A percentile compares a stretch with the other conserved stretches of the same genome.
Conservation (phyloP, 2,329 filamentous ascomycete species). For the Sporothrix curviconia region DNA sequence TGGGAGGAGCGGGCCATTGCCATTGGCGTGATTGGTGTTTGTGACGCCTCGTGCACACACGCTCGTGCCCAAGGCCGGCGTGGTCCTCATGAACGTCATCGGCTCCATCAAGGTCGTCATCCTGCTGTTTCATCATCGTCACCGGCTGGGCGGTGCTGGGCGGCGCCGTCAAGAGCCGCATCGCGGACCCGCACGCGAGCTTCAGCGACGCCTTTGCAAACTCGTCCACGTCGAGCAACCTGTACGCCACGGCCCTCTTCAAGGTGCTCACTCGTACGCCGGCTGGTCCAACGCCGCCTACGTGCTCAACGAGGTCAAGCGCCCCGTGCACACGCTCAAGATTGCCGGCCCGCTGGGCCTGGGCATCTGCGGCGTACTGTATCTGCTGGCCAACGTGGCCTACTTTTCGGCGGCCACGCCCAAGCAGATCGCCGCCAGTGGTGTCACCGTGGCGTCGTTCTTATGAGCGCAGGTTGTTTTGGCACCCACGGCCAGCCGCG, state of each 20-base stretch:
- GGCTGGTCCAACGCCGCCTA: slow-evolving; percentile 64
- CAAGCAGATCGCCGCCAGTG: slow-evolving; percentile 48
- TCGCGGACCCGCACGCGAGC: slow-evolving; percentile 46
- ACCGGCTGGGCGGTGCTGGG: slow-evolving; percentile 52
- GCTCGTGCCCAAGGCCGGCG: slow-evolving; percentile 49
- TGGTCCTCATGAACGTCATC: slow-evolving; percentile 52
- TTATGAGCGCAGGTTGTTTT: slow-evolving; percentile 60
- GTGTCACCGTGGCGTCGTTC: slow-evolving; percentile 53
- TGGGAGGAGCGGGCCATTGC: slow-evolving; percentile 54
- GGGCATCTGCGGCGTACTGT: slow-evolving; percentile 52
- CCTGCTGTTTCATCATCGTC: slow-evolving; percentile 54
- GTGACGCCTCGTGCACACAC: slow-evolving; percentile 47
- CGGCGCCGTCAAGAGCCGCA: slow-evolving; percentile 38
- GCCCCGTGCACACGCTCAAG: slow-evolving; percentile 58
- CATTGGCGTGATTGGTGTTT: slow-evolving; percentile 48
- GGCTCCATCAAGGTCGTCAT: slow-evolving; percentile 56
- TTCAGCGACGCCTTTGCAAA: slow-evolving; percentile 50
- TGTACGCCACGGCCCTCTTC: slow-evolving; percentile 51
- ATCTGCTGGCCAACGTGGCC: slow-evolving; percentile 58
- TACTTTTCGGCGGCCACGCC: slow-evolving; percentile 60
- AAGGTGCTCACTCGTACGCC: slow-evolving; percentile 51
- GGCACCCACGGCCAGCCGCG: slow-evolving; percentile 50
- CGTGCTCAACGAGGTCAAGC: slow-evolving; percentile 57
- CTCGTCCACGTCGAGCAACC: slow-evolving; percentile 33
- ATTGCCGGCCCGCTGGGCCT: slow-evolving; percentile 56